Evolutionary conservation across 441 rosid species (phyloP).

Genomic region (Breynia disticha): DNA sequence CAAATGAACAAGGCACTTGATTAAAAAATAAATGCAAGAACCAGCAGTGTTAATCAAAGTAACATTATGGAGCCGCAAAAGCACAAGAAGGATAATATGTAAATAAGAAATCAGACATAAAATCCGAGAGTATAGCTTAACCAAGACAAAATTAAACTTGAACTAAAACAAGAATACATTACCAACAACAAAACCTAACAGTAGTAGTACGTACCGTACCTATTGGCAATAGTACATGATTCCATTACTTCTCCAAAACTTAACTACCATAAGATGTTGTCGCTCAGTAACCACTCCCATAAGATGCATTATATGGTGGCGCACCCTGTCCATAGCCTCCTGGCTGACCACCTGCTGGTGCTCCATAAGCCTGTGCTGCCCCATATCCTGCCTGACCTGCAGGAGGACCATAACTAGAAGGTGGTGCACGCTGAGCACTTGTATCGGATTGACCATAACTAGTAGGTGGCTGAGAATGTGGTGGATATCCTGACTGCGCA

Average conservation of each 20-base stretch:
- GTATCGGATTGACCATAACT: slow-evolving; percentile 38
- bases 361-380: neutral
- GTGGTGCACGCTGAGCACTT: slow-evolving; percentile 30
- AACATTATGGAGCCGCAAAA: no score
- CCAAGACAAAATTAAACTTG: no score
- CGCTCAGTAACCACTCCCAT: slow-evolving; percentile 48
- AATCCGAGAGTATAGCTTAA: no score
- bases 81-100: no score
- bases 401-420: slow-evolving; percentile 28
- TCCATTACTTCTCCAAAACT: neutral
- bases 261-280: slow-evolving; percentile 45
- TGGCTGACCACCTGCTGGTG: slow-evolving; percentile 26
- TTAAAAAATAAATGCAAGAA: no score
- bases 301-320: slow-evolving; percentile 42
- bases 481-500: slow-evolving; percentile 37
- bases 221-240: no score
- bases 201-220: no score
- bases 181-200: no score
- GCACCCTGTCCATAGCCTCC: slow-evolving; percentile 57
- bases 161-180: no score
- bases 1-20: no score
- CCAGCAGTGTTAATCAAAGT: no score
- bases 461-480: slow-evolving; percentile 46
- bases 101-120: no score
- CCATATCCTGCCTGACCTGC: slow-evolving; percentile 7